phyloP scores from a whole-genome alignment of 108 stramenopile genomes.

The Fragilaria crotonensis region DNA sequence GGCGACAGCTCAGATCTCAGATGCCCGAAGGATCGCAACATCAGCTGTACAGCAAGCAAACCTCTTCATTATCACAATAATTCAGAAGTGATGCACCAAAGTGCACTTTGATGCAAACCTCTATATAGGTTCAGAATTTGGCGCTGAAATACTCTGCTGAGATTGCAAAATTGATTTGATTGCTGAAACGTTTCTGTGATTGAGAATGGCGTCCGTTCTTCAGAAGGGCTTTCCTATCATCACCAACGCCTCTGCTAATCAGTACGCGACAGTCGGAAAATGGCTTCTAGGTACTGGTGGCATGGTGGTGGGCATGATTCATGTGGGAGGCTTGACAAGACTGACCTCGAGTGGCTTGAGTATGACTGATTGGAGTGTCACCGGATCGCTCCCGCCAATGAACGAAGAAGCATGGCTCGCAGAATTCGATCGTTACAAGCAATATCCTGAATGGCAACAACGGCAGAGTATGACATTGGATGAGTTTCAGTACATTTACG shows the following conservation, averaged over 20 bases:
- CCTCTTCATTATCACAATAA: no score
- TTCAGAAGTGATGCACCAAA: no score
- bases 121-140: no score
- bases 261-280: conserved; percentile 75
- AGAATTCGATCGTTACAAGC: conserved; percentile 96
- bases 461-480: conserved; percentile 92
- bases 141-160: no score
- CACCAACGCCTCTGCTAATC: conserved; percentile 40
- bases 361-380: conserved; percentile 97
- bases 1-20: no score
- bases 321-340: conserved; percentile 96
- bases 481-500: conserved; percentile 98
- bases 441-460: conserved; percentile 94
- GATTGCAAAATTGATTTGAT: no score
- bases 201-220: no score
- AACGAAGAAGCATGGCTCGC: conserved; percentile 82
- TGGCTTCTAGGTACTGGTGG: conserved; percentile 90
- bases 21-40: no score
- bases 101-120: no score
- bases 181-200: no score
- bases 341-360: conserved; percentile 92
- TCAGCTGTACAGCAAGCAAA: no score
- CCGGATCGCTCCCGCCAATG: conserved; percentile 80
- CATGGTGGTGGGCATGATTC: conserved; percentile 93
- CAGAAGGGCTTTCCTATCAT: conserved; percentile 55